Conservation (phyloP, 805 yeast genomes). For the Candida manassasensis region DNA sequence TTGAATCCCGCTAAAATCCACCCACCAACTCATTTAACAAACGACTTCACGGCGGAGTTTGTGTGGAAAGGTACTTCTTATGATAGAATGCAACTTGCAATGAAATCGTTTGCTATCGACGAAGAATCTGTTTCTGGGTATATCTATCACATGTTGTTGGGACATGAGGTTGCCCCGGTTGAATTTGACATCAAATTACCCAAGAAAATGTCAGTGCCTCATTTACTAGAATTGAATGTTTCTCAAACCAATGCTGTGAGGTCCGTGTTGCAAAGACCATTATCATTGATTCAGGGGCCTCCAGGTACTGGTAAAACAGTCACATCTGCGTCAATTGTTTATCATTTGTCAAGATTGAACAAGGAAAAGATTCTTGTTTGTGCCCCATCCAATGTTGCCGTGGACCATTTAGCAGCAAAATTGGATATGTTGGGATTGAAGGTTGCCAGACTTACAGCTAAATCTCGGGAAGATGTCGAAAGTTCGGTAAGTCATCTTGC, state of each 20-base stretch:
- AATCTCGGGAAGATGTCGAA: slow-evolving; percentile 76
- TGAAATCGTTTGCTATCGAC: slow-evolving; percentile 65
- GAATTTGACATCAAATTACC: slow-evolving; percentile 64
- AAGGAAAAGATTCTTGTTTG: slow-evolving; percentile 73
- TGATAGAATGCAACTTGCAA: slow-evolving; percentile 77
- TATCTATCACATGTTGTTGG: slow-evolving; percentile 72
- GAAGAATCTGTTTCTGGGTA: slow-evolving; percentile 67
- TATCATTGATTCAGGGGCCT: slow-evolving; percentile 88
- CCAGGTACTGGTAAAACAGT: slow-evolving; percentile 85
- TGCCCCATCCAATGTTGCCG: slow-evolving; percentile 95
- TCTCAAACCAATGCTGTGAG: slow-evolving; percentile 80
- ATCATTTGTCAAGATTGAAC: slow-evolving; percentile 62
- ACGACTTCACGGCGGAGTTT: slow-evolving; percentile 77
- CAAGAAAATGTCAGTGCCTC: slow-evolving; percentile 54
- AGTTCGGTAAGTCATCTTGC: slow-evolving; percentile 54
- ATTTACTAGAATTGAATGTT: slow-evolving; percentile 63
- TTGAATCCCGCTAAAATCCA: slow-evolving; percentile 37
- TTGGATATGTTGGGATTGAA: slow-evolving; percentile 65
- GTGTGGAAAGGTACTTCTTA: slow-evolving; percentile 87
- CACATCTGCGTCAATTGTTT: slow-evolving; percentile 83
- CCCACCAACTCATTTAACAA: slow-evolving; percentile 57
- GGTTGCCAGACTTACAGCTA: slow-evolving; percentile 75
- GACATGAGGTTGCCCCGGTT: slow-evolving; percentile 66
- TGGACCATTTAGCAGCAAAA: slow-evolving; percentile 80
- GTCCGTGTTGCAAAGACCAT: slow-evolving; percentile 62